Conservation (phyloP, 2,329 filamentous ascomycete genomes). For the Chlorencoelia australis region DNA sequence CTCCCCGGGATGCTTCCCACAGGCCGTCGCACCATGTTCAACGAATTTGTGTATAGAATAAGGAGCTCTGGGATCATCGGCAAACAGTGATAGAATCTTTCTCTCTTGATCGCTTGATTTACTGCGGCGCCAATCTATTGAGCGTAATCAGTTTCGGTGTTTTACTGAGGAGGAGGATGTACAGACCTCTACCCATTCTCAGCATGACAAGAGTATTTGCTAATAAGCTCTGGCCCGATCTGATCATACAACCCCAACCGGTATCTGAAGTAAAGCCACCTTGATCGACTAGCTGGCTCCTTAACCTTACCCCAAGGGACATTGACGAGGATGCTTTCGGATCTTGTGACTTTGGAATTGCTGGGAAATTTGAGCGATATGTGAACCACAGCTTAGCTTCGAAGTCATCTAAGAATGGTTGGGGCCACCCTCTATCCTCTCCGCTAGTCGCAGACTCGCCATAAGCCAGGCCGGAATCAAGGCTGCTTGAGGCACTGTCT, state of each 20-base stretch:
- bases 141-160: slow-evolving; percentile 16
- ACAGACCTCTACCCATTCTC: slow-evolving; percentile 65
- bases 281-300: slow-evolving; percentile 68
- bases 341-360: slow-evolving; percentile 70
- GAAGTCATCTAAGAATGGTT: slow-evolving; percentile 80
- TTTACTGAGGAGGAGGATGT: background rate
- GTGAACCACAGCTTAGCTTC: slow-evolving; percentile 94
- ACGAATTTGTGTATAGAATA: slow-evolving; percentile 97
- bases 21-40: slow-evolving; percentile 71
- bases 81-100: slow-evolving; percentile 68
- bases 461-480: slow-evolving; percentile 20
- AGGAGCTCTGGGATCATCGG: slow-evolving; percentile 74
- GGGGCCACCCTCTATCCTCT: slow-evolving; percentile 60
- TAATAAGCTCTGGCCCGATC: slow-evolving; percentile 85
- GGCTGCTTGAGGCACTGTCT: slow-evolving; percentile 24
- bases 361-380: slow-evolving; percentile 77
- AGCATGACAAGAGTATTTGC: slow-evolving; percentile 73
- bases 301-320: slow-evolving; percentile 75
- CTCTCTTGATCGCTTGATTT: slow-evolving; percentile 50
- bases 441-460: slow-evolving; percentile 16
- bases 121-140: slow-evolving; percentile 68
- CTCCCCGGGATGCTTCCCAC: slow-evolving; percentile 90
- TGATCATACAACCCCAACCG: slow-evolving; percentile 98
- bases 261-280: slow-evolving; percentile 84
- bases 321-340: slow-evolving; percentile 60